phyloP scores from a whole-genome alignment of 2,329 filamentous ascomycete species.

The Penicillium sp. region DNA sequence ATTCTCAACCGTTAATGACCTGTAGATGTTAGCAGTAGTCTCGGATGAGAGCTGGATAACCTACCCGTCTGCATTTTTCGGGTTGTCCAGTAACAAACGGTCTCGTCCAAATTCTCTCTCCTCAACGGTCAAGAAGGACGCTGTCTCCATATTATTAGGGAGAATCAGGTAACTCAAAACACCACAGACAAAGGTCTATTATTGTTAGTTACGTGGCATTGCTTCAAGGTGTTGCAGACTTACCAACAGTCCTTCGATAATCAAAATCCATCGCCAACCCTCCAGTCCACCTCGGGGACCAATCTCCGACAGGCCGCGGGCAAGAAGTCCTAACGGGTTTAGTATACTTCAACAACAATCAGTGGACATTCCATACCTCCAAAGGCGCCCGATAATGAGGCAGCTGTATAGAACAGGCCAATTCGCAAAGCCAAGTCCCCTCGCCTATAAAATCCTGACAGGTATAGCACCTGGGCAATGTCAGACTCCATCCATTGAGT shows the following conservation, averaged over 20 bases:
- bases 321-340: conserved; percentile 55
- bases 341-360: background rate
- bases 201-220: background rate
- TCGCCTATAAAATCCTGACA: conserved; percentile 65
- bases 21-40: conserved; percentile 14
- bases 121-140: conserved; percentile 57
- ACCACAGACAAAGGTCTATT: conserved; percentile 59
- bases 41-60: background rate
- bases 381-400: conserved; percentile 68
- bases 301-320: conserved; percentile 65
- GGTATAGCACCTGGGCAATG: conserved; percentile 59
- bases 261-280: conserved; percentile 67
- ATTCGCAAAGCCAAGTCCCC: conserved; percentile 66
- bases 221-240: background rate
- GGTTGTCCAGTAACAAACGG: conserved; percentile 48
- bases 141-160: conserved; percentile 60
- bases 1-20: conserved; percentile 25
- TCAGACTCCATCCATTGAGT: conserved; percentile 10
- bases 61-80: conserved; percentile 33
- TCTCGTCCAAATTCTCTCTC: conserved; percentile 57
- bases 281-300: conserved; percentile 58
- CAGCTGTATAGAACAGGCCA: conserved; percentile 70
- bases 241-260: conserved; percentile 58
- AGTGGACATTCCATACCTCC: conserved; percentile 47
- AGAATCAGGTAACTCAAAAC: conserved; percentile 57